Percentiles rank a stretch among this genome's conserved stretches.
phyloP scores from a whole-genome alignment of 176 grass and related monocot genomes.

The Paspalum notatum region DNA sequence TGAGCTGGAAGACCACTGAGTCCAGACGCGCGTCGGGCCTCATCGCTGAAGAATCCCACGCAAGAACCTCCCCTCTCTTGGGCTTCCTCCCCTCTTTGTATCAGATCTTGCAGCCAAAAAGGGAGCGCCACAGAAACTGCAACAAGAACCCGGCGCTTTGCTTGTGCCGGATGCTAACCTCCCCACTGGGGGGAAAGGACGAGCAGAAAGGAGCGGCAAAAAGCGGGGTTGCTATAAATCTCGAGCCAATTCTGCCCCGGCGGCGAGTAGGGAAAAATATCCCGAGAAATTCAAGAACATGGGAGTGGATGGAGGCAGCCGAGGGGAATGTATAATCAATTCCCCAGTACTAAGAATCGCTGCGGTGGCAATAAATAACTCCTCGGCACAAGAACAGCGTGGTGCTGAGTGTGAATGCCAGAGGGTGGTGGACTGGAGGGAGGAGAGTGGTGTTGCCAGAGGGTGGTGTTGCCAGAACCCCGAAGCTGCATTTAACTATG shows the following conservation, averaged over 20 bases:
- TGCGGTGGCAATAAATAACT: constrained; percentile 40
- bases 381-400: constrained; percentile 14
- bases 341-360: constrained; percentile 29
- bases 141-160: constrained; percentile 50
- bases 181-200: constrained; percentile 41
- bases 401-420: constrained; percentile 11
- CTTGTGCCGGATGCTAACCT: constrained; percentile 50
- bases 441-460: background rate
- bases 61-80: constrained; percentile 18
- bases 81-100: constrained; percentile 1
- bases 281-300: constrained; percentile 44
- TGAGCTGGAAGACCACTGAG: constrained; percentile 88
- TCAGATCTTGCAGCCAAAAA: constrained; percentile 47
- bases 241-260: constrained; percentile 30
- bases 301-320: constrained; percentile 32
- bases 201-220: constrained; percentile 30
- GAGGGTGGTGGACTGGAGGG: background rate
- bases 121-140: constrained; percentile 21
- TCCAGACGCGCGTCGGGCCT: constrained; percentile 78
- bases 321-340: constrained; percentile 45
- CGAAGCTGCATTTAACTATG: constrained; percentile 27
- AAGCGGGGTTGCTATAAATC: constrained; percentile 43
- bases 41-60: constrained; percentile 47
- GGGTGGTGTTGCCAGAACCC: background rate
- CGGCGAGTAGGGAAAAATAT: background rate